A percentile compares a stretch with the other conserved stretches of the same genome.
phyloP scores from a whole-genome alignment of 805 yeast species.

The Novakomyces olei region DNA sequence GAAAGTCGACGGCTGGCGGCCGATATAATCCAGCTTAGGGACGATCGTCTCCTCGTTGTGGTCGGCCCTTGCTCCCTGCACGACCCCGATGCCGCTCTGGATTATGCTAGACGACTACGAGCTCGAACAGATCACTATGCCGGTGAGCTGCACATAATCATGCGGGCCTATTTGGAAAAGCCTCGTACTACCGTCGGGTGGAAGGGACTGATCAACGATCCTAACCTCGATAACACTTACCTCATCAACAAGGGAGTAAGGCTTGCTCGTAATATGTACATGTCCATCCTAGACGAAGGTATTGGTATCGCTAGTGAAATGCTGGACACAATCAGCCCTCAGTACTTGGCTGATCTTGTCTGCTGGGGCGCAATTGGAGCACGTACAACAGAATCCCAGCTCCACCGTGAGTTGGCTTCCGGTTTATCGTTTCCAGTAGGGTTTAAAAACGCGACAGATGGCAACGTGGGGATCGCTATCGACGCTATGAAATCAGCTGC shows the following conservation, averaged over 20 bases:
- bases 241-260: conserved; percentile 87
- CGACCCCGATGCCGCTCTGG: conserved; percentile 63
- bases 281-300: conserved; percentile 54
- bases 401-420: conserved; percentile 91
- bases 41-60: conserved; percentile 36
- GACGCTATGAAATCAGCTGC: conserved; percentile 89
- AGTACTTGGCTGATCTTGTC: conserved; percentile 71
- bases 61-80: conserved; percentile 97
- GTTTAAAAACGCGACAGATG: conserved; percentile 96
- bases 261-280: conserved; percentile 65
- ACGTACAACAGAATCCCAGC: conserved; percentile 93
- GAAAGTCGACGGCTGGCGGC: conserved; percentile 3
- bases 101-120: conserved; percentile 44
- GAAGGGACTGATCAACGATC: conserved; percentile 96
- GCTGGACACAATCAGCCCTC: conserved; percentile 96
- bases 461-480: conserved; percentile 73
- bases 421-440: conserved; percentile 98
- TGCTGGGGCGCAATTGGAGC: conserved; percentile 98
- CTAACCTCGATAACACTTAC: conserved; percentile 78
- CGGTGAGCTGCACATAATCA: conserved; percentile 59
- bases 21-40: conserved; percentile 6
- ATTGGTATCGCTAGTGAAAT: conserved; percentile 91
- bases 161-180: conserved; percentile 96
- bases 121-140: conserved; percentile 68
- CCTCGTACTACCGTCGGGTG: conserved; percentile 99